Evolutionary conservation across 148 eudicot genomes (phyloP).

Genomic region (Nyssa sinensis): DNA sequence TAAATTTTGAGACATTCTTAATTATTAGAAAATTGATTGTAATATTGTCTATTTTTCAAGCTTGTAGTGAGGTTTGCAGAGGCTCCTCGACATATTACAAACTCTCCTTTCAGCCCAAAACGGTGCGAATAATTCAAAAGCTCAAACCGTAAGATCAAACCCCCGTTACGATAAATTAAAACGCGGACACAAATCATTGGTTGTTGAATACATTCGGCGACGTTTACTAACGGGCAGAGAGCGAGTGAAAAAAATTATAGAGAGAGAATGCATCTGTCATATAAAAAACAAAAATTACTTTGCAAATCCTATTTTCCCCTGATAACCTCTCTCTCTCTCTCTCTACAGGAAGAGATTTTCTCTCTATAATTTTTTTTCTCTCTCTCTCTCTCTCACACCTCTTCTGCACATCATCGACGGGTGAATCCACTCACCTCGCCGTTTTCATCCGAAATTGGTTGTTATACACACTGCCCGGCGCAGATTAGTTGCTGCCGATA

Average conservation of each 20-base stretch:
- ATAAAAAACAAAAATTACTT: constrained; percentile 15
- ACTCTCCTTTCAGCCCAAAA: too few relatives aligned
- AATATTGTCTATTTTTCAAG: too few relatives aligned
- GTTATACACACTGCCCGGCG: constrained; percentile 20
- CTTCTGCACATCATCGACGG: constrained; percentile 25
- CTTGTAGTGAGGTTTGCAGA: too few relatives aligned
- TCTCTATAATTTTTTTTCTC: constrained; percentile 13
- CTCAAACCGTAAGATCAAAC: too few relatives aligned
- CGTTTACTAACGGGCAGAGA: not conserved
- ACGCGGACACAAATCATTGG: too few relatives aligned
- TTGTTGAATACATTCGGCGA: too few relatives aligned
- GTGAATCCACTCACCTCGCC: constrained; percentile 49
- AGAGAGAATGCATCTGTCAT: not conserved
- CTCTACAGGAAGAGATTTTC: constrained; percentile 4
- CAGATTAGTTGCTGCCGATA: constrained; percentile 8
- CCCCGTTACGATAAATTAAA: too few relatives aligned
- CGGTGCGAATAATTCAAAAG: too few relatives aligned
- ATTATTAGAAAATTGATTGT: too few relatives aligned
- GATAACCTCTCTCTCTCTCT: constrained; percentile 7
- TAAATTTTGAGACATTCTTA: too few relatives aligned
- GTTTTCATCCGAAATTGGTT: constrained; percentile 12
- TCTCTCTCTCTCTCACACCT: constrained; percentile 7
- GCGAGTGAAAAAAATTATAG: not conserved
- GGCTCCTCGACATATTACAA: too few relatives aligned
- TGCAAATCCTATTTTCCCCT: constrained; percentile 15